Evolutionary conservation across 805 yeast species (phyloP), one percentile per base, ranked within the genome.

Genomic region (Dipodascus albidus): DNA sequence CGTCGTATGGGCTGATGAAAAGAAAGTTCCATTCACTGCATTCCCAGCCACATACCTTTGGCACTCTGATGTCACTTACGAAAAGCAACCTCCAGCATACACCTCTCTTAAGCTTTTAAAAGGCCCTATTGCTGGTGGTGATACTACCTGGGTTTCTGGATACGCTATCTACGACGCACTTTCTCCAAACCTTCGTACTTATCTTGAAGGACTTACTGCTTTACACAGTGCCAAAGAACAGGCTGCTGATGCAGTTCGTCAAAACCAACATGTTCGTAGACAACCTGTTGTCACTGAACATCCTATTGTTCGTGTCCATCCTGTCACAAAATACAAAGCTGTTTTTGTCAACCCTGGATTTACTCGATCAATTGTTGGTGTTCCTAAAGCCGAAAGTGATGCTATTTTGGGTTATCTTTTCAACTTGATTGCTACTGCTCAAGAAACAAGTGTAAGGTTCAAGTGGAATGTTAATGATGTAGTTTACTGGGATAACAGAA

Each of bases 61-160:
- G 85, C 91, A 85, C 67, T 77, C 86, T 2, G 93, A 85, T 65
- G 84, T 82, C 44, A 77, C 87, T 31, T 85, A 82, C 64, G 90
- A 84, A 65, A 73, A 74, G 54, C 87, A 82, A 65, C 84, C 89
- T 4, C 85, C 90, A 11, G 3, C 20, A 11, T 38, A 38, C n/a
- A 38, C 58, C 22, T 42, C 56, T 9, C 52, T 58, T 31, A 57
- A 58, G 52, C 35, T 55, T 33, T 27, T 57, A 6, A 54, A 52
- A 15, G 55, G 56, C 41, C 79, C 79, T 24, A 58, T 58, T 1
- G 72, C 71, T 24, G 82, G 82, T 50, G 82, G 82, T 55, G 82
- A 79, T 62, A 79, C 82, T 15, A 56, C 69, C 17, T 78, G 80
- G 79, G 63, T 76, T 3, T 74, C 79, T 47, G 81, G 81, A 14